phyloP scores from a whole-genome alignment of 2,329 filamentous ascomycete genomes.

The Alternaria atra region DNA sequence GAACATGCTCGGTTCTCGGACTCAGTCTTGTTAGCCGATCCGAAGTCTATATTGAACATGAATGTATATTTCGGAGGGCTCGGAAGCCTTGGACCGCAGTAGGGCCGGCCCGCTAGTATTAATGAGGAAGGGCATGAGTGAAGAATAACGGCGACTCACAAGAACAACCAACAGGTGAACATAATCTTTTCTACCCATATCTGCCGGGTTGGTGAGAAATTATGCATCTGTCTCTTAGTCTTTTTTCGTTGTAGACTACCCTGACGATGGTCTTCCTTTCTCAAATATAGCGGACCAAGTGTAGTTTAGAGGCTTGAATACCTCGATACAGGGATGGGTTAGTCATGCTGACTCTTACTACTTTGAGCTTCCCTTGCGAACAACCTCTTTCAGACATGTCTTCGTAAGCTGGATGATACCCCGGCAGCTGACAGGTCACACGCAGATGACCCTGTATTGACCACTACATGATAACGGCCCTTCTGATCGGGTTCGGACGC shows the following conservation, averaged over 20 bases:
- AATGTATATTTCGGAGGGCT: neutral
- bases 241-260: neutral
- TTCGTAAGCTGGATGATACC: neutral
- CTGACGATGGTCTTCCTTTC: neutral
- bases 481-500: conserved; percentile 2
- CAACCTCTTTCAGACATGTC: neutral
- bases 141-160: neutral
- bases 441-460: neutral
- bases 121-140: neutral
- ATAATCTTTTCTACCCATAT: no score
- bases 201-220: no score
- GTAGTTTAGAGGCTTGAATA: neutral
- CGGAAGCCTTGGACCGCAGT: neutral
- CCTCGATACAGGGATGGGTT: neutral
- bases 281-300: neutral
- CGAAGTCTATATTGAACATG: neutral
- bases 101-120: neutral
- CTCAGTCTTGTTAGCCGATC: neutral
- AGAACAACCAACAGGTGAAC: neutral
- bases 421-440: neutral
- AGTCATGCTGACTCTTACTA: neutral
- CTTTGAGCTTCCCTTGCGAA: neutral
- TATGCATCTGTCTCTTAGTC: neutral
- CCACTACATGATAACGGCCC: neutral
- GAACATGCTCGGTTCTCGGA: neutral